Percentiles rank a stretch among this genome's conserved stretches.
phyloP scores from a whole-genome alignment of 345 rosid species.

The Litchi chinensis region DNA sequence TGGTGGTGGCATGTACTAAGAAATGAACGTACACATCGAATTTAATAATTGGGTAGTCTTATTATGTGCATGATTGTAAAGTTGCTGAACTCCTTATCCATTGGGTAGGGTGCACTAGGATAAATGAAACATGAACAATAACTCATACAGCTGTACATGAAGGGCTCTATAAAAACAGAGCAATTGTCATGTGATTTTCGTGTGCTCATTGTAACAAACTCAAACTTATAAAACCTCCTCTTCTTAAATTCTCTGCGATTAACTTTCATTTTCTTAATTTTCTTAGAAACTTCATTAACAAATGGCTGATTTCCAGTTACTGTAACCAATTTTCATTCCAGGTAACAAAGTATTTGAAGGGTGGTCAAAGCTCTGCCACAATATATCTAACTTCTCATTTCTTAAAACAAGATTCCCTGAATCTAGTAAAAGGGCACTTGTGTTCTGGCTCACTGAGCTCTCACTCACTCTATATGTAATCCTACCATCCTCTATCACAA shows the following conservation, averaged over 20 bases:
- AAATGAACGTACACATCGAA: no score
- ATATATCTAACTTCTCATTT: slow-evolving; percentile 11
- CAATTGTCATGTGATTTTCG: no score
- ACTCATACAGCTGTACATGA: no score
- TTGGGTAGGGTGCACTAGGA: not conserved
- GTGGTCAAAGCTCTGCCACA: slow-evolving; percentile 53
- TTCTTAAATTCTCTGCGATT: no score
- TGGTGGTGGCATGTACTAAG: no score
- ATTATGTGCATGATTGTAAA: not conserved
- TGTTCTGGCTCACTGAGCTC: not conserved
- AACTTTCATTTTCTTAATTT: no score
- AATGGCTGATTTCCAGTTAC: not conserved
- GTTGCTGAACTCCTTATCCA: not conserved
- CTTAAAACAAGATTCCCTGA: slow-evolving; percentile 50
- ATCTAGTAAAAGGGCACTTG: slow-evolving; percentile 28
- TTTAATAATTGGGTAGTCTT: not conserved
- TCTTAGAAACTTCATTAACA: no score
- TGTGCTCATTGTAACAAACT: no score
- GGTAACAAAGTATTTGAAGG: slow-evolving; percentile 14
- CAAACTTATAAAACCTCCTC: no score
- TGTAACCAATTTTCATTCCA: slow-evolving; percentile 49
- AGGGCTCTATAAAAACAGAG: no score
- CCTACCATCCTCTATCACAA: not conserved
- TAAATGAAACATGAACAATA: not conserved
- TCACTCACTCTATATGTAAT: not conserved